Percentiles rank a stretch among this genome's conserved stretches.
Conservation (phyloP, 805 yeast genomes). For the Nematodospora valgi region DNA sequence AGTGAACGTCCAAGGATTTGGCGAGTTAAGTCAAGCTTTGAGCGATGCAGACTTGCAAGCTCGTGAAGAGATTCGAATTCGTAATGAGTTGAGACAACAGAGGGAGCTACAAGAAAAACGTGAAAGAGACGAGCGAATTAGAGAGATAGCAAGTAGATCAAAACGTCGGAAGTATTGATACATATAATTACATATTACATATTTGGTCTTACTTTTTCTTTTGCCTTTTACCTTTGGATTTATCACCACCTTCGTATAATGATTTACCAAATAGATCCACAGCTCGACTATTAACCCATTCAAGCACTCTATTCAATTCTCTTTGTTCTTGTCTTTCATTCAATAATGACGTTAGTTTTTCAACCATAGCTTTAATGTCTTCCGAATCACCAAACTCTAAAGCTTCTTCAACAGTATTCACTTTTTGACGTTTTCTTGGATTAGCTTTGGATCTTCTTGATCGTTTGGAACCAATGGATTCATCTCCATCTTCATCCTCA, state of each 20-base stretch:
- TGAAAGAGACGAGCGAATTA: conserved; percentile 11
- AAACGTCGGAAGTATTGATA: conserved; percentile 3
- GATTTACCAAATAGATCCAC: conserved; percentile 47
- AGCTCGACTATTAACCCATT: conserved; percentile 64
- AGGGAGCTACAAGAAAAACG: conserved; percentile 15
- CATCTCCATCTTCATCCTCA: conserved; percentile 32
- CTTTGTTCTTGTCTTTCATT: conserved; percentile 33
- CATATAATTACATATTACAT: conserved; percentile 2
- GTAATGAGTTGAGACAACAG: conserved; percentile 6
- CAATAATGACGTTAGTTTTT: conserved; percentile 27
- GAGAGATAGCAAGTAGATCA: conserved; percentile 25
- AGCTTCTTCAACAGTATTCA: conserved; percentile 25
- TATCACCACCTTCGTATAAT: conserved; percentile 56
- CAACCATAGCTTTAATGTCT: conserved; percentile 21
- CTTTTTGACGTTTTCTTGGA: conserved; percentile 34
- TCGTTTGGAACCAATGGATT: conserved; percentile 24
- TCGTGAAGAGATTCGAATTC: conserved; percentile 13
- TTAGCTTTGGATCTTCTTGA: conserved; percentile 27
- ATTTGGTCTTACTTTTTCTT: conserved; percentile 12
- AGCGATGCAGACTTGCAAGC: conserved; percentile 51
- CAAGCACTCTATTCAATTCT: conserved; percentile 45
- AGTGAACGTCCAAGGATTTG: conserved; percentile 54
- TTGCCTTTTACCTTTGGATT: conserved; percentile 17
- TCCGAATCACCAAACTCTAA: conserved; percentile 24
- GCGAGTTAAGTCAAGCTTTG: conserved; percentile 66